Evolutionary conservation across 140 eudicot species (phyloP), one percentile per base, ranked within the genome.

Genomic region (Senecio squalidus): DNA sequence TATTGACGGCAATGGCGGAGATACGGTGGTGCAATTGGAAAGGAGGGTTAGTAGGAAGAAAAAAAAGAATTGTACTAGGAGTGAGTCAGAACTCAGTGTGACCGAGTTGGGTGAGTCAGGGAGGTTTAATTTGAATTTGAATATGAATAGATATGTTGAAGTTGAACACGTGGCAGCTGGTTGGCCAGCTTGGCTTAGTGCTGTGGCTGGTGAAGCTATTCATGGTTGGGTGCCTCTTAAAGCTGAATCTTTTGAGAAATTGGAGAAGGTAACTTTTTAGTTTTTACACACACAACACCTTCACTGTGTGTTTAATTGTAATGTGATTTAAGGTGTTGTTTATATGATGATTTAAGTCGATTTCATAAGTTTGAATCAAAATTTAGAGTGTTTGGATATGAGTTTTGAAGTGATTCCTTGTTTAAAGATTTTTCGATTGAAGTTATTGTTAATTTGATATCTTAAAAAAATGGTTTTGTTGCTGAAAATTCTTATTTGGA

Each of bases 141-240:
- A 76, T 54, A 77, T 83, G 86, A 80, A 66, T 11, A 91, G 73
- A 68, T 81, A 70, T 54, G 88, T 79, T 33, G 96, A 79, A 63
- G 86, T 78, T 6, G 97, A 85, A 36, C 94, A 81, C 22, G 85
- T 77, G 67, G 97, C 97, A 26, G 97, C 97, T 40, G 97, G 97
- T 46, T 89, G 97, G 97, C 97, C 97, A 24, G 95, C 88, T 53
- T 89, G 97, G 97, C 89, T 89, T 34, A 82, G 76, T 66, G 95
- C 95, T 10, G 95, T 85, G 40, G 97, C 97, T 14, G 84, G 97
- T 55, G 97, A 89, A 76, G 97, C 97, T 33, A 82, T 89, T 79
- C 92, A 89, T 45, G 97, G 97, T 17, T 84, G 88, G 97, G 82
- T 89, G 56, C 97, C 95, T 8, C 89, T 79, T 26, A 79, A 52